These are phyloP conservation scores for Ceratocystiopsis brevicomis DNA, from an alignment of 2,329 filamentous ascomycete genomes.

Conservation along the genomic window DNA sequence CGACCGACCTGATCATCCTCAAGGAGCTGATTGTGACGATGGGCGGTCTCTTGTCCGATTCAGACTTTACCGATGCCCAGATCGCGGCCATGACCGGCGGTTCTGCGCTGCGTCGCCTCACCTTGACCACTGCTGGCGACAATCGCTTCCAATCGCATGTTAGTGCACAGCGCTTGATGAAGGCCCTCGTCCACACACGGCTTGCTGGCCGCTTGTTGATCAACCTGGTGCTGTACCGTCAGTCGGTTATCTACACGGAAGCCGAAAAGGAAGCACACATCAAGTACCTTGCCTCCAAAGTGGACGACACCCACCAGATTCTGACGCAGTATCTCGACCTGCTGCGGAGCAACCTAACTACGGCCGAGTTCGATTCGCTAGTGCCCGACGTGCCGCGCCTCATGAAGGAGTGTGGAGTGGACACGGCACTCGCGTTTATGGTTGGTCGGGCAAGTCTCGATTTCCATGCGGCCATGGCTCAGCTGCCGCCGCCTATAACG, in stretches of 20 bases:
- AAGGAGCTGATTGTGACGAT: slow-evolving; percentile 82
- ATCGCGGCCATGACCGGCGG: slow-evolving; percentile 79
- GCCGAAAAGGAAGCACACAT: slow-evolving; percentile 59
- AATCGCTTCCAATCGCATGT: slow-evolving; percentile 42
- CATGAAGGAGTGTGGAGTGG: slow-evolving; percentile 60
- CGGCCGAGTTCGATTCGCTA: slow-evolving; percentile 56
- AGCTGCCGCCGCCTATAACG: neutral
- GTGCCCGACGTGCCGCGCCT: slow-evolving; percentile 60
- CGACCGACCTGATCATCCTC: slow-evolving; percentile 78
- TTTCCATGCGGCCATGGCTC: slow-evolving; percentile 27
- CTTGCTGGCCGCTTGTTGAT: slow-evolving; percentile 73
- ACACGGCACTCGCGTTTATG: slow-evolving; percentile 66
- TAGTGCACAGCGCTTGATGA: slow-evolving; percentile 63
- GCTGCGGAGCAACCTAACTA: slow-evolving; percentile 58
- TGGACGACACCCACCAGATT: slow-evolving; percentile 77
- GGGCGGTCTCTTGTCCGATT: slow-evolving; percentile 77
- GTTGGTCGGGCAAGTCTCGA: slow-evolving; percentile 59
- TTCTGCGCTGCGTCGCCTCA: slow-evolving; percentile 58
- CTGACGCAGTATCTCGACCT: slow-evolving; percentile 80
- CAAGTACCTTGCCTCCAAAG: slow-evolving; percentile 71
- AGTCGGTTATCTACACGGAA: slow-evolving; percentile 63
- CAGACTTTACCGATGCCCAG: slow-evolving; percentile 76
- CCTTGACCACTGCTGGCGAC: slow-evolving; percentile 62
- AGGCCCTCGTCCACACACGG: slow-evolving; percentile 56
- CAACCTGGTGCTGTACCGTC: slow-evolving; percentile 74